phyloP scores from a whole-genome alignment of 805 yeast species.

The Kazachstania africana region DNA sequence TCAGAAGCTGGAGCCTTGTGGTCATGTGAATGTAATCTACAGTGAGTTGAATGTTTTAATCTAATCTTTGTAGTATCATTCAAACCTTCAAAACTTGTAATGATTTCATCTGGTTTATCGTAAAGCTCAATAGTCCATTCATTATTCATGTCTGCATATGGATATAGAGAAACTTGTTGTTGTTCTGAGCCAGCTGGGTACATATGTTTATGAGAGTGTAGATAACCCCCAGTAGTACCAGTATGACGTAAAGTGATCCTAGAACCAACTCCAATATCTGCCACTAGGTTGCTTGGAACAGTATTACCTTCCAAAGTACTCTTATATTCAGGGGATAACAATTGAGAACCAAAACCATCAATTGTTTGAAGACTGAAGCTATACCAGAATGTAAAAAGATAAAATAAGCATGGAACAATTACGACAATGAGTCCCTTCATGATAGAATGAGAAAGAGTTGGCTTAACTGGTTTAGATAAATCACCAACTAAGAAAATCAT shows the following conservation, averaged over 20 bases:
- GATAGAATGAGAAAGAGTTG: conserved; percentile 37
- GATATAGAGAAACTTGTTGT: conserved; percentile 72
- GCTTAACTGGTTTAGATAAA: conserved; percentile 37
- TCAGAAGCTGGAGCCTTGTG: conserved; percentile 72
- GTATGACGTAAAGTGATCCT: conserved; percentile 54
- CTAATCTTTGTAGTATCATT: conserved; percentile 62
- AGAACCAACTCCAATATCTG: conserved; percentile 69
- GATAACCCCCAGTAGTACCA: conserved; percentile 67
- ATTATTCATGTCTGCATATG: conserved; percentile 64
- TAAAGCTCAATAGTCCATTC: conserved; percentile 62
- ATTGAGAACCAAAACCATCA: conserved; percentile 61
- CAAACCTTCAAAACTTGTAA: conserved; percentile 49
- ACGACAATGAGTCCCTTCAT: conserved; percentile 43
- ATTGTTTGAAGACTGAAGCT: conserved; percentile 47
- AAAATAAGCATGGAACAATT: conserved; percentile 46
- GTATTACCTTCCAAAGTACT: conserved; percentile 46
- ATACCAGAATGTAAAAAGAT: conserved; percentile 47
- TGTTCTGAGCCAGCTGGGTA: conserved; percentile 76
- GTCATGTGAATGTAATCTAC: conserved; percentile 80
- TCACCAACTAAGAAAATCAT: conserved; percentile 67
- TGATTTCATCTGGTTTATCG: conserved; percentile 43
- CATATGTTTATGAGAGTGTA: conserved; percentile 62
- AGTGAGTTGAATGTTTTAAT: conserved; percentile 42
- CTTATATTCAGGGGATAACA: conserved; percentile 64
- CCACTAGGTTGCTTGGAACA: conserved; percentile 46